Evolutionary conservation across 345 rosid genomes (phyloP).

Genomic region (Linum lewisii): DNA sequence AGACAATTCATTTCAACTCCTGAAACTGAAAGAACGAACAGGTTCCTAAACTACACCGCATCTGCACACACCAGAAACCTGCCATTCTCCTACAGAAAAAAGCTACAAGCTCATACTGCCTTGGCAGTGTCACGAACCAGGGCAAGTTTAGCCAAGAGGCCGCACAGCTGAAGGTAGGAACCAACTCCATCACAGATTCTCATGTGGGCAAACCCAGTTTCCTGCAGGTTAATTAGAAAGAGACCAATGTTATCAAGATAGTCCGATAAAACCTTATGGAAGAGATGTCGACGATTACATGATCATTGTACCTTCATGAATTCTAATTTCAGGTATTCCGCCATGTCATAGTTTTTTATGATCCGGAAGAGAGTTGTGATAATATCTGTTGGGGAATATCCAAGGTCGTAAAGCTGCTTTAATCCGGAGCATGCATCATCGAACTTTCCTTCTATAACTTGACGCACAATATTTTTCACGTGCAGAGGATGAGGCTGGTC

Average conservation of each 20-base stretch:
- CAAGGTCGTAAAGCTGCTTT: slow-evolving; percentile 84
- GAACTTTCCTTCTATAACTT: slow-evolving; percentile 76
- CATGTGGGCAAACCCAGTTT: slow-evolving; percentile 96
- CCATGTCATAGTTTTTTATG: slow-evolving; percentile 85
- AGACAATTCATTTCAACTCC: neutral
- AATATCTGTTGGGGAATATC: slow-evolving; percentile 94
- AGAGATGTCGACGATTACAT: neutral
- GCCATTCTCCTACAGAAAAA: neutral
- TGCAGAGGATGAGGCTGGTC: slow-evolving; percentile 98
- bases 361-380: slow-evolving; percentile 90
- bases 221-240: slow-evolving; percentile 35
- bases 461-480: slow-evolving; percentile 76
- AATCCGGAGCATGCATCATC: slow-evolving; percentile 81
- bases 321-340: slow-evolving; percentile 84
- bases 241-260: neutral
- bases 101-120: slow-evolving; percentile 33
- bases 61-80: neutral
- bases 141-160: slow-evolving; percentile 83
- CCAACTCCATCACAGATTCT: slow-evolving; percentile 96
- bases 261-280: neutral
- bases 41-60: neutral
- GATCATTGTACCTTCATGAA: slow-evolving; percentile 68
- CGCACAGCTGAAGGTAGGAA: slow-evolving; percentile 88
- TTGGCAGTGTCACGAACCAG: slow-evolving; percentile 66
- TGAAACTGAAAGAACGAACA: neutral